phyloP scores from a whole-genome alignment of 2,329 filamentous ascomycete genomes.

The Monilinia polystroma region DNA sequence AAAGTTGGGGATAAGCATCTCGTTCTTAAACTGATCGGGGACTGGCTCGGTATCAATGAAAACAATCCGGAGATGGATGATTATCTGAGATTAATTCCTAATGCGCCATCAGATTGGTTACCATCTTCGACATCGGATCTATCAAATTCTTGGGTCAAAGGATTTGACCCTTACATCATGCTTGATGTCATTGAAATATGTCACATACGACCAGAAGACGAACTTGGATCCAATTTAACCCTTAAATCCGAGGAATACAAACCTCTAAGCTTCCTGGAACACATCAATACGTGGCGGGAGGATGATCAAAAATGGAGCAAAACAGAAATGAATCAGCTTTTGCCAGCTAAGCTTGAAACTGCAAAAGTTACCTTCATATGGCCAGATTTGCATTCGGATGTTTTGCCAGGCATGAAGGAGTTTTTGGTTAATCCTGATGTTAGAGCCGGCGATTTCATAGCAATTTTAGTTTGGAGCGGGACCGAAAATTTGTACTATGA shows the following conservation, averaged over 20 bases:
- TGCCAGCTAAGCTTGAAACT: neutral
- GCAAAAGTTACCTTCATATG: neutral
- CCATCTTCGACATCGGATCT: neutral
- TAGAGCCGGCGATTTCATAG: conserved; percentile 6
- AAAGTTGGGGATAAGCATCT: neutral
- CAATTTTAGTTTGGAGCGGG: conserved; percentile 1
- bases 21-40: neutral
- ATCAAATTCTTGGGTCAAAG: neutral
- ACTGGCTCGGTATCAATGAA: conserved; percentile 1
- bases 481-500: neutral
- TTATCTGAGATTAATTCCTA: neutral
- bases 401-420: neutral
- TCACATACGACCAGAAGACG: neutral
- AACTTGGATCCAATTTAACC: neutral
- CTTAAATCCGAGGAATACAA: neutral
- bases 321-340: neutral
- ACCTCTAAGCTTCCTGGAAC: neutral
- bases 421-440: conserved; percentile 7
- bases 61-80: neutral
- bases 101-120: conserved; percentile 7
- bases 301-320: neutral
- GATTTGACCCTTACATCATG: neutral
- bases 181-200: neutral
- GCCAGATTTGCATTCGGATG: neutral
- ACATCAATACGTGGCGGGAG: conserved; percentile 6